A percentile compares a stretch with the other conserved stretches of the same genome.
phyloP scores from a whole-genome alignment of 202 grass and related monocot species.

The Panicum virgatum region DNA sequence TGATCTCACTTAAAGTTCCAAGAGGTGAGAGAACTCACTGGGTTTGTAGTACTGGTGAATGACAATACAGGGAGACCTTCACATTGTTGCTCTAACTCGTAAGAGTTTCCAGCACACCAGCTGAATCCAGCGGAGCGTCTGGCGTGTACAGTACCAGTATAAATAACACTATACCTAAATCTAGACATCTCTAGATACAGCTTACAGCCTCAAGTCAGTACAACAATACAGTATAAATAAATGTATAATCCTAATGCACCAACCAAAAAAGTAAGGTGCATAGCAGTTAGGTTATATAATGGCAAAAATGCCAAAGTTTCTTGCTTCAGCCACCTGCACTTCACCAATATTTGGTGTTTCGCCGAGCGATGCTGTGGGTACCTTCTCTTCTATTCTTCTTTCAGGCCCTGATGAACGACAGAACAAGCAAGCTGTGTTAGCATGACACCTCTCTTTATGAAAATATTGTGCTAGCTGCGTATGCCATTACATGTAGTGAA shows the following conservation, averaged over 20 bases:
- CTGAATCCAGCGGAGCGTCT: neutral
- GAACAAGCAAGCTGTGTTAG: constrained; percentile 22
- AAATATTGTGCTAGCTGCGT: neutral
- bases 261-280: constrained; percentile 32
- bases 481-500: neutral
- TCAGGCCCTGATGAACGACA: constrained; percentile 17
- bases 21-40: neutral
- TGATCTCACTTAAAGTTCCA: neutral
- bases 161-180: neutral
- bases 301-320: neutral
- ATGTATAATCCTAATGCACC: constrained; percentile 30
- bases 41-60: neutral
- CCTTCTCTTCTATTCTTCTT: neutral
- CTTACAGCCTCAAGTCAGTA: constrained; percentile 19
- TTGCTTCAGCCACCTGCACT: neutral
- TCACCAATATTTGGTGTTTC: neutral
- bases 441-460: neutral
- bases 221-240: neutral
- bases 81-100: neutral
- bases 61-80: neutral
- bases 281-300: neutral
- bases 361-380: neutral
- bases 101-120: no score
- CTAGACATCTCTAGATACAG: constrained; percentile 10
- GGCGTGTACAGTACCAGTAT: neutral